Evolutionary conservation across 2,329 filamentous ascomycete genomes (phyloP).

Genomic region (Cladosporium sp.): DNA sequence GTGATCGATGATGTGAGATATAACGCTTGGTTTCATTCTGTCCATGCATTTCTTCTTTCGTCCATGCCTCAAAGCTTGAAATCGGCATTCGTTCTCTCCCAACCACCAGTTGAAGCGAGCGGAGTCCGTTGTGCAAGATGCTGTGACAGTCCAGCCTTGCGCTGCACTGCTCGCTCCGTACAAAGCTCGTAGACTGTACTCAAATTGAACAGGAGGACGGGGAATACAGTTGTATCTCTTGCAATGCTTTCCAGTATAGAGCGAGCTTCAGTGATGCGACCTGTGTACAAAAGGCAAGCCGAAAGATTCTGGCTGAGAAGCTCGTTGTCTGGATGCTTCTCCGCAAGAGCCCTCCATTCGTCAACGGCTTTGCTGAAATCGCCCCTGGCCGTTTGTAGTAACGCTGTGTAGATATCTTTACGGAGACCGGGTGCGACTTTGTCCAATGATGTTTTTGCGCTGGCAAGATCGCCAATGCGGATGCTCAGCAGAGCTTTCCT

Average conservation of each 20-base stretch:
- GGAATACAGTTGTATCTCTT: slow-evolving; percentile 59
- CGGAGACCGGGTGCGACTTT: slow-evolving; percentile 20
- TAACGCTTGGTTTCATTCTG: no score
- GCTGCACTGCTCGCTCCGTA: slow-evolving; percentile 66
- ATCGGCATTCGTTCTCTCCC: slow-evolving; percentile 27
- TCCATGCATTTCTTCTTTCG: no score
- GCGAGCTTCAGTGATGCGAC: slow-evolving; percentile 68
- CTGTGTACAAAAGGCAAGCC: slow-evolving; percentile 78
- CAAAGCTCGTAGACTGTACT: slow-evolving; percentile 89
- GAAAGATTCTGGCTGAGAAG: slow-evolving; percentile 79
- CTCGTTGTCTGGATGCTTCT: slow-evolving; percentile 51
- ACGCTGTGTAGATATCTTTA: slow-evolving; percentile 55
- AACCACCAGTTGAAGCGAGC: slow-evolving; percentile 22
- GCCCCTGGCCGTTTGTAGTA: slow-evolving; percentile 75
- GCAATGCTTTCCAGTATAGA: slow-evolving; percentile 64
- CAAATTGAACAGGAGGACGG: slow-evolving; percentile 82
- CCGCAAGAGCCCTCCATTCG: slow-evolving; percentile 55
- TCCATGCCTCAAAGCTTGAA: slow-evolving; percentile 26
- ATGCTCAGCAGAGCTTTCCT: slow-evolving; percentile 65
- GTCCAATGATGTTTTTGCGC: slow-evolving; percentile 17
- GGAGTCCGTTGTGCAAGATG: slow-evolving; percentile 20
- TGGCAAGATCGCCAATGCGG: slow-evolving; percentile 69
- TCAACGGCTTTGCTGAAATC: slow-evolving; percentile 61
- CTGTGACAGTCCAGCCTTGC: slow-evolving; percentile 66
- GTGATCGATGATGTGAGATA: no score